Evolutionary conservation across 163 green algal species (phyloP), one percentile per base, ranked within the genome.

Genomic region (Chlorella variabilis): DNA sequence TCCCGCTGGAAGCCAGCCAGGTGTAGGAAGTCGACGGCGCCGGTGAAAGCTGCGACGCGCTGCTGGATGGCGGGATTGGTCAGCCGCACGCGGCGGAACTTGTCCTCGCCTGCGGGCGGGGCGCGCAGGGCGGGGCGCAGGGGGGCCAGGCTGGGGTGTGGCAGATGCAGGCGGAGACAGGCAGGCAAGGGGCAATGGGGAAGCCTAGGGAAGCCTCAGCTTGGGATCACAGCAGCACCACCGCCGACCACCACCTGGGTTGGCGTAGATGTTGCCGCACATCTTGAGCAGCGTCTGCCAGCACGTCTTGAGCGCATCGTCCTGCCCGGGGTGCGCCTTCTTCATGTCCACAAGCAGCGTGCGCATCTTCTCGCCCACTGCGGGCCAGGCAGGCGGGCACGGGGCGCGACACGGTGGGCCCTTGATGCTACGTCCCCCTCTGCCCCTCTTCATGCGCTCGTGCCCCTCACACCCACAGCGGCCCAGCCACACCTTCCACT

Each of bases 281-380:
- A 98, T 96, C 80, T 92, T 95, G 49, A 96, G 66, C 81, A 99
- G 84, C 31, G 95, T 98, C 66, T 90, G 67, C 71, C 86, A 96
- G 42, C 87, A 90, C 13, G 84, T 92, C 81, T 94, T 95, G n/a
- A 96, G 89, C 1, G 54, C 63, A 68, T 92, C 93, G 33, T 94
- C 95, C 33, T 90, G 81, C 38, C 76, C 87, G n/a, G 70, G 54
- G 75, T 92, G 62, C 38, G 54, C 78, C 83, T 97, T 96, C 87
- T 98, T 99, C 77, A 98, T 92, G 25, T 70, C 84, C 42, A 98
- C 95, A 41, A 98, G 88, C 58, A 84, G 42, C 6, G 59, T 79
- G 7, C 96, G 91, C 83, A 98, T 85, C 73, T 93, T 90, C 48
- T 96, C 89, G 21, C 75, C 61, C 41, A 68, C 75, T 78, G 77